A percentile compares a stretch with the other conserved stretches of the same genome.
Evolutionary conservation across 441 rosid species (phyloP).

Genomic region (Arabidopsis lyrata): DNA sequence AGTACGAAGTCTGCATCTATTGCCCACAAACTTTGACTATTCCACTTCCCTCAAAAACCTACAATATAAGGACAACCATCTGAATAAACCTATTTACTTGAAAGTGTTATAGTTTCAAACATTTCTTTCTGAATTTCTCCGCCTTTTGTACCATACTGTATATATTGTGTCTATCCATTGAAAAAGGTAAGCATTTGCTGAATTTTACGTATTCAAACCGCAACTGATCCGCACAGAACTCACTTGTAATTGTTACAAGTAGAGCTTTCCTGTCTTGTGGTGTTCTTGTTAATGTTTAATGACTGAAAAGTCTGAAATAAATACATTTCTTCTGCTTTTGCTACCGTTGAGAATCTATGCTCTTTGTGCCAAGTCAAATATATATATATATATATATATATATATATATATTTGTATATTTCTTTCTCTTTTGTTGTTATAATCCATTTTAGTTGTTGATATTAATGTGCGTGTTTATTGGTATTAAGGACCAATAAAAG

Average conservation of each 20-base stretch:
- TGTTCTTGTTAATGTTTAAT: neutral
- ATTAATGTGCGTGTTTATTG: too few species aligned
- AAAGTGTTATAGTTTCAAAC: too few species aligned
- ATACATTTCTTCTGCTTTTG: neutral
- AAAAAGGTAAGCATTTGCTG: neutral
- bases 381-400: too few species aligned
- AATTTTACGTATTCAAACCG: too few species aligned
- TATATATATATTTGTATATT: too few species aligned
- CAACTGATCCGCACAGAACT: too few species aligned
- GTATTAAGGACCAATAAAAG: too few species aligned
- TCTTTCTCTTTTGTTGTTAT: too few species aligned
- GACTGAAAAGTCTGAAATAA: neutral
- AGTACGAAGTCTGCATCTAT: neutral
- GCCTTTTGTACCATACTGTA: too few species aligned
- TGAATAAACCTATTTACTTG: neutral
- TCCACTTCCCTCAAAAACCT: neutral
- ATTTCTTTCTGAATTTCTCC: too few species aligned
- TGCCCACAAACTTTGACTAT: neutral
- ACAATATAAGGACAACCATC: neutral
- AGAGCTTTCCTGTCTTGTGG: neutral
- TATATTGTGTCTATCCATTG: neutral
- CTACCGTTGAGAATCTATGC: neutral
- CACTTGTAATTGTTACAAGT: too few species aligned
- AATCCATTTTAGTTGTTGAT: too few species aligned
- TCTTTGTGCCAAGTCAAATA: constrained; percentile 1